phyloP scores from a whole-genome alignment of 805 yeast genomes.

The Candida taoyuanica region DNA sequence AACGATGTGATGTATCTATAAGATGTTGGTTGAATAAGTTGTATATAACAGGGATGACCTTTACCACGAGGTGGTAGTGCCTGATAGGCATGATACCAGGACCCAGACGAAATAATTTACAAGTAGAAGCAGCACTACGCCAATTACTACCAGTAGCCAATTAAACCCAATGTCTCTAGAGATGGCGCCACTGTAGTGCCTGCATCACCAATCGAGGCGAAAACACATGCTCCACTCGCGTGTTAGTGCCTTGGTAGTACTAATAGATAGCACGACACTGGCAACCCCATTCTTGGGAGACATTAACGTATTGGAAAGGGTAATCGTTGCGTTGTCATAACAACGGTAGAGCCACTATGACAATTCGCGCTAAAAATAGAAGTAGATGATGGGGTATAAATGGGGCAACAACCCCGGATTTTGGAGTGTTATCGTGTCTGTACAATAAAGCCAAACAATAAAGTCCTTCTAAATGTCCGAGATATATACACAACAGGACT shows the following conservation, averaged over 20 bases:
- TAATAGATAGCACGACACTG: constrained; percentile 58
- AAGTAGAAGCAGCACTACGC: constrained; percentile 5
- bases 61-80: neutral
- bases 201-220: constrained; percentile 44
- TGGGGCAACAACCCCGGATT: no score
- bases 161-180: constrained; percentile 16
- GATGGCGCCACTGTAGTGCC: constrained; percentile 37
- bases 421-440: no score
- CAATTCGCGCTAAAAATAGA: no score
- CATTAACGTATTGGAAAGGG: no score
- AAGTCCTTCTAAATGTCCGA: neutral
- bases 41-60: no score
- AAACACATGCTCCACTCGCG: constrained; percentile 64
- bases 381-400: no score
- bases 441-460: no score
- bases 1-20: neutral
- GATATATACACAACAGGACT: neutral
- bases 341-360: no score
- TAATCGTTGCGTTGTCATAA: no score
- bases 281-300: no score
- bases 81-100: constrained; percentile 5
- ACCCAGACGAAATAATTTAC: constrained; percentile 12
- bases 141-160: constrained; percentile 7
- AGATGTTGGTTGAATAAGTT: no score
- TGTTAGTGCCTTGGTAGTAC: constrained; percentile 56